Conservation (phyloP, 202 grass and related monocot genomes). For the Brachypodium distachyon region DNA sequence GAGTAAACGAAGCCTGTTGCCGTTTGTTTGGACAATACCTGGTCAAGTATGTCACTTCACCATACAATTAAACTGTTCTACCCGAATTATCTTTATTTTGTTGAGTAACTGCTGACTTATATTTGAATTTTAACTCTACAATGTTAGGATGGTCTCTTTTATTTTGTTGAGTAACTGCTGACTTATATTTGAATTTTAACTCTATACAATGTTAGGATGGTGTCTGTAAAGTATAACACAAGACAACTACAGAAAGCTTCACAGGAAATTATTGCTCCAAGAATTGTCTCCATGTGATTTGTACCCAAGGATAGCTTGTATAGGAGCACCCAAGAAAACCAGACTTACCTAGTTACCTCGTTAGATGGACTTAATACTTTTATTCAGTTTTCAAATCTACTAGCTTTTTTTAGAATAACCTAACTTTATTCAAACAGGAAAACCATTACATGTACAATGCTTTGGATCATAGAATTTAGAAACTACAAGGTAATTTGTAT, state of each 20-base stretch:
- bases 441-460: no score
- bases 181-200: background rate
- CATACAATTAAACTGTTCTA: no score
- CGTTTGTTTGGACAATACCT: slow-evolving; percentile 66
- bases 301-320: background rate
- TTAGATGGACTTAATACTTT: background rate
- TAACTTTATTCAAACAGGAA: no score
- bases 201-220: slow-evolving; percentile 49
- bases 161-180: background rate
- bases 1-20: slow-evolving; percentile 19
- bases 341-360: background rate
- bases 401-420: no score
- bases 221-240: slow-evolving; percentile 66
- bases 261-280: background rate
- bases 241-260: background rate
- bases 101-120: background rate
- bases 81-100: no score
- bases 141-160: slow-evolving; percentile 51
- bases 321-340: background rate
- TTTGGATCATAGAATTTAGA: no score
- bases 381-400: background rate
- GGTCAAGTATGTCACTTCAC: slow-evolving; percentile 70
- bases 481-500: no score
- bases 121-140: background rate
- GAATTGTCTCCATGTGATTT: background rate